Conservation (phyloP, 75 land plant species). For the Selaginella tamariscina region DNA sequence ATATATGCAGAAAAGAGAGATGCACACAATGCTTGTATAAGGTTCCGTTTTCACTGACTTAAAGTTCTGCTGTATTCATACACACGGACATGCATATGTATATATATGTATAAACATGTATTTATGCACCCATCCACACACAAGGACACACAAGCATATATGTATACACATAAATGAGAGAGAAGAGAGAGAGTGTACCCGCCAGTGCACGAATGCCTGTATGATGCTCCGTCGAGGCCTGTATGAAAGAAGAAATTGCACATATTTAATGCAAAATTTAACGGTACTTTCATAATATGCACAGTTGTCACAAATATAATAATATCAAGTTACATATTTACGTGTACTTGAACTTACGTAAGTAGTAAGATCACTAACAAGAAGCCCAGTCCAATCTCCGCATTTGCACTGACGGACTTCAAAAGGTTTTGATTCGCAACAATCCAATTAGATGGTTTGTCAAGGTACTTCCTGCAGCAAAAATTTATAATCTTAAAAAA, state of each 20-base stretch:
- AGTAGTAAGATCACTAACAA: constrained; percentile 53
- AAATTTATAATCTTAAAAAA: too few relatives aligned
- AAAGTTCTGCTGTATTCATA: too few relatives aligned
- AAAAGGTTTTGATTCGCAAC: constrained; percentile 54
- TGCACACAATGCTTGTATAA: too few relatives aligned
- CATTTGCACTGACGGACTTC: constrained; percentile 53
- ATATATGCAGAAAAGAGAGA: too few relatives aligned
- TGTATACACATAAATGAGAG: too few relatives aligned
- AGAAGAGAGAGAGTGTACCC: too few relatives aligned
- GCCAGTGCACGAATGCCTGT: constrained; percentile 84
- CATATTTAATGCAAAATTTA: background rate
- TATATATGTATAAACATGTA: too few relatives aligned
- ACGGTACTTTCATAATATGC: constrained; percentile 1
- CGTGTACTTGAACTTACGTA: constrained; percentile 39
- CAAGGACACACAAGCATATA: too few relatives aligned
- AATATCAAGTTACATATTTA: background rate
- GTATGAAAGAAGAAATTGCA: constrained; percentile 14
- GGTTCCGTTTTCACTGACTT: too few relatives aligned
- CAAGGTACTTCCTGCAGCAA: constrained; percentile 57
- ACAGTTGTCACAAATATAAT: background rate
- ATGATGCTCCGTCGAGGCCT: constrained; percentile 83
- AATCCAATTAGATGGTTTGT: constrained; percentile 63
- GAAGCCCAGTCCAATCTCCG: constrained; percentile 74
- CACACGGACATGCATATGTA: too few relatives aligned
- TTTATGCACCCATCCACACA: too few relatives aligned